Evolutionary conservation across 176 grass and related monocot genomes (phyloP), one percentile per base, ranked within the genome.

Genomic region (Leersia perrieri): DNA sequence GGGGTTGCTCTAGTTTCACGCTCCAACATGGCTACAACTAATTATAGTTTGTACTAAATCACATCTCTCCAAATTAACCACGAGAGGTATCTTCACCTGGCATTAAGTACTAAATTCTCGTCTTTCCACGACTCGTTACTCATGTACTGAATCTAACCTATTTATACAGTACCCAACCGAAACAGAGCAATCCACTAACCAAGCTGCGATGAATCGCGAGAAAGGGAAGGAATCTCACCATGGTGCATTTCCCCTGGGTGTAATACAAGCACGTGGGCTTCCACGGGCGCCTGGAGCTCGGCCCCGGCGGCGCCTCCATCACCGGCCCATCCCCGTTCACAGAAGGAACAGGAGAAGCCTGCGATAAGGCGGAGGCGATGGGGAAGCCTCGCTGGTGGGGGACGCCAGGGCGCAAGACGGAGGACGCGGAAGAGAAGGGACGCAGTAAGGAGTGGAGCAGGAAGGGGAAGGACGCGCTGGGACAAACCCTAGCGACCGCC

Each of bases 221-320:
- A 60, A 22, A 5, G 30, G 11, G 36, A 79, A 74, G 55, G 63
- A 73, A 73, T 49, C 72, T 66, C 86, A 97, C 91, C 91, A 89
- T 88, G 49, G 89, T 88, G 79, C 91, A 97, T 68, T 82, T 97
- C 36, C 89, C 84, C 83, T 97, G 94, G 9, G 89, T 94, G 76
- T 91, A 94, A 58, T 97, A 97, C 80, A 97, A 83, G 67, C 91
- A 98, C 41, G 86, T 87, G 65, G 88, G 95, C 83, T 81, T 98
- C 95, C 95, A 98, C n/a, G 82, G 80, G 12, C 51, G 74, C 55
- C 68, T 81, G 44, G 80, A 61, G 18, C 28, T 61, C 44, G 70
- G 9, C 38, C 35, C 72, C 81, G 72, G 20, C 8, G 68, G 20
- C 8, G 69, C 79, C 34, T 78, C 83, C 40, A 28, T 64, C 63